Conservation (phyloP, 208 protist species). For the Trypanosoma theileri region DNA sequence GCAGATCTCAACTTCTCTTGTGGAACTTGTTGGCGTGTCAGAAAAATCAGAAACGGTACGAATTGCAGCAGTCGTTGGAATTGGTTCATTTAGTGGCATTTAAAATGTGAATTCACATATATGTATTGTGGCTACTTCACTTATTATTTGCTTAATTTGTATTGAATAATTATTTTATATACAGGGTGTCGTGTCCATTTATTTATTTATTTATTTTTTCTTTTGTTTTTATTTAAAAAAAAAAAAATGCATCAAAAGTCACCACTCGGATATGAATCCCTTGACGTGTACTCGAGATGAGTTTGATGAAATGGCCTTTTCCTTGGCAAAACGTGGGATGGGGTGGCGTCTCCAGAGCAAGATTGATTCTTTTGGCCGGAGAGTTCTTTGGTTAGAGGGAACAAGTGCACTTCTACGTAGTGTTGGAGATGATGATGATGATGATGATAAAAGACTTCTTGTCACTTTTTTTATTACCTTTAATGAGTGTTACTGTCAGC, state of each 20-base stretch:
- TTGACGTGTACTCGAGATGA: slow-evolving; percentile 28
- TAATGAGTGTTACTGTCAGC: slow-evolving; percentile 35
- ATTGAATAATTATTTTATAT: too few relatives aligned
- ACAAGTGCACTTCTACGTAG: slow-evolving; percentile 4
- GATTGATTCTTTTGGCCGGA: slow-evolving; percentile 22
- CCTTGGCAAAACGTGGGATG: background rate
- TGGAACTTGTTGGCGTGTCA: background rate
- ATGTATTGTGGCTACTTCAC: background rate
- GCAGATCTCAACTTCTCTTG: background rate
- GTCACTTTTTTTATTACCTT: slow-evolving; percentile 32
- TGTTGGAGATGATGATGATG: background rate
- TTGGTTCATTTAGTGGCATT: slow-evolving; percentile 18
- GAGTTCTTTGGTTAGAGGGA: slow-evolving; percentile 22
- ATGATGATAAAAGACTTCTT: slow-evolving; percentile 2
- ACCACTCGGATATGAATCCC: background rate
- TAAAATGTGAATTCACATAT: background rate
- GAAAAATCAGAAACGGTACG: slow-evolving; percentile 3
- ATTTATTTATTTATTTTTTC: slow-evolving; percentile 5
- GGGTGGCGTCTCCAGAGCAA: slow-evolving; percentile 18
- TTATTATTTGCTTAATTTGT: background rate
- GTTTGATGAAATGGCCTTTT: slow-evolving; percentile 28
- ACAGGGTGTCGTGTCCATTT: background rate
- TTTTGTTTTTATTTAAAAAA: background rate
- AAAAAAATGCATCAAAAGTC: background rate
- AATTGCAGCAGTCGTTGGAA: background rate